phyloP scores from a whole-genome alignment of 108 stramenopile species.

The Discostella stelligeroides region DNA sequence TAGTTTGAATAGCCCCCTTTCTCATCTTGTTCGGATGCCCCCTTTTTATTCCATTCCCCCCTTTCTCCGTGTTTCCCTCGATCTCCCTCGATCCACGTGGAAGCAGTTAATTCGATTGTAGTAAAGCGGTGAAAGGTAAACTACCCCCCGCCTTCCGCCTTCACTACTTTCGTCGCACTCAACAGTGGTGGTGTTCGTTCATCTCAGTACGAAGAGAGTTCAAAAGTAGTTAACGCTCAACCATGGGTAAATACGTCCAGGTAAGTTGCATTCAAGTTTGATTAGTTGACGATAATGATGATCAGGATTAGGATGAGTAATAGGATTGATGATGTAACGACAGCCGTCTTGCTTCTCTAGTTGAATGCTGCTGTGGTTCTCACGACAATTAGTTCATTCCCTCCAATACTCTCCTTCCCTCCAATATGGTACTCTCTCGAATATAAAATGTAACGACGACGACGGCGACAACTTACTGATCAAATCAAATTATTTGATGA shows the following conservation, averaged over 20 bases:
- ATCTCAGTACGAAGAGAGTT: too few relatives aligned
- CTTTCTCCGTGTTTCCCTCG: too few relatives aligned
- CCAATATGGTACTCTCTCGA: neutral
- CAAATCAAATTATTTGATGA: neutral
- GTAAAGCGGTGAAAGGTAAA: constrained; percentile 3
- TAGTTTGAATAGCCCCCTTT: too few relatives aligned
- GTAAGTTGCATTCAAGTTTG: constrained; percentile 52
- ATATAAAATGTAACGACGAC: neutral
- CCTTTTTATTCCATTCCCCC: too few relatives aligned
- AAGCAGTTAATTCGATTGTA: neutral
- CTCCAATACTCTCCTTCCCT: constrained; percentile 1
- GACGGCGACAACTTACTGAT: neutral
- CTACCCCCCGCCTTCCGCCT: neutral
- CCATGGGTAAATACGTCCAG: constrained; percentile 94
- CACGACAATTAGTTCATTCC: constrained; percentile 15
- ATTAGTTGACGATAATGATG: neutral
- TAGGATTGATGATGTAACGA: too few relatives aligned
- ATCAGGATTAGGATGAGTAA: too few relatives aligned
- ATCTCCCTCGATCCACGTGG: neutral
- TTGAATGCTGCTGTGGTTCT: constrained; percentile 19
- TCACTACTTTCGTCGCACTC: too few relatives aligned
- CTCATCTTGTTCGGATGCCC: too few relatives aligned
- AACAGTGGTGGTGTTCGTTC: too few relatives aligned
- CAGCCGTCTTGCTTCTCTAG: too few relatives aligned
- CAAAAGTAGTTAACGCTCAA: too few relatives aligned